These are phyloP conservation scores for Stellera chamaejasme DNA, from an alignment of 345 rosid species.

Conservation along the genomic window DNA sequence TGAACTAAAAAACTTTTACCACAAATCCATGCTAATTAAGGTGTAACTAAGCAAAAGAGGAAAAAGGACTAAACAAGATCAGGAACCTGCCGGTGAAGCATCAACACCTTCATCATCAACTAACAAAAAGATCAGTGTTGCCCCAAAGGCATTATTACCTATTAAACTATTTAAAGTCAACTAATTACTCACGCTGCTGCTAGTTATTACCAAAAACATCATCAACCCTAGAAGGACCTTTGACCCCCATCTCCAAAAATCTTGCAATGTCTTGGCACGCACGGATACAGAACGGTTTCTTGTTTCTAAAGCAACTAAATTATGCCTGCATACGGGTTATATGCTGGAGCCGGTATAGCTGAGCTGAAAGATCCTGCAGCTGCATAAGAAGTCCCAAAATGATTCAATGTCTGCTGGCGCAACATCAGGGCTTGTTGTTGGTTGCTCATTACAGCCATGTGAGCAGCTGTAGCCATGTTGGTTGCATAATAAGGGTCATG, in stretches of 20 bases:
- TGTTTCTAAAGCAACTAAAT: slow-evolving; percentile 16
- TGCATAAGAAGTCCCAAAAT: slow-evolving; percentile 44
- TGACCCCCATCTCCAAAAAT: slow-evolving; percentile 5
- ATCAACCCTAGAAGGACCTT: slow-evolving; percentile 28
- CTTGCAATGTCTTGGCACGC: slow-evolving; percentile 9
- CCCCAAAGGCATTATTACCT: too few species aligned
- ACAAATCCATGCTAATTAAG: too few species aligned
- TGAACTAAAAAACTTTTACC: too few species aligned
- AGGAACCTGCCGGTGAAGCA: too few species aligned
- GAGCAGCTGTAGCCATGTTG: slow-evolving; percentile 39
- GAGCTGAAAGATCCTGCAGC: slow-evolving; percentile 41
- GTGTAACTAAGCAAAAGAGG: too few species aligned
- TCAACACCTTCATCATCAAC: too few species aligned
- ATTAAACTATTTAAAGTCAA: too few species aligned
- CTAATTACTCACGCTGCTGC: slow-evolving; percentile 10
- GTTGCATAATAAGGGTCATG: slow-evolving; percentile 59
- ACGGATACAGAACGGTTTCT: slow-evolving; percentile 11
- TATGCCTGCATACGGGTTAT: slow-evolving; percentile 53
- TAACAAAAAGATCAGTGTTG: too few species aligned
- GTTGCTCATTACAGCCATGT: slow-evolving; percentile 56
- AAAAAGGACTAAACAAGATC: too few species aligned
- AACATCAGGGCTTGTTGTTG: slow-evolving; percentile 64
- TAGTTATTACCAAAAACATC: slow-evolving; percentile 36
- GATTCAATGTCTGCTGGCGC: slow-evolving; percentile 46
- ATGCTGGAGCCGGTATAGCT: slow-evolving; percentile 49